These are phyloP conservation scores for Rhynchospora breviuscula DNA, from an alignment of 176 grass and related monocot genomes.

Conservation along the genomic window DNA sequence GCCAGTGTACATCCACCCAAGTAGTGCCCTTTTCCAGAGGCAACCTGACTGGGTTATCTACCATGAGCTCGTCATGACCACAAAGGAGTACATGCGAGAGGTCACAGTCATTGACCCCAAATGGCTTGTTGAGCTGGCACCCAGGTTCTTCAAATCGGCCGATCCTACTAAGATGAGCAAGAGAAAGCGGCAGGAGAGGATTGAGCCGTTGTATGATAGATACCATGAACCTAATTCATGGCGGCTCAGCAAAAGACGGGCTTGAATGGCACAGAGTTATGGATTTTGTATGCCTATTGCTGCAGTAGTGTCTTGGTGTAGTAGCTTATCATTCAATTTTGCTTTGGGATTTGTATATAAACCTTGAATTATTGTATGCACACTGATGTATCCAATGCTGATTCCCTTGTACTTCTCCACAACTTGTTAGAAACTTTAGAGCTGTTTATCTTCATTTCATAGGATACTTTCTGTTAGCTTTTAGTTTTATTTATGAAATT, in stretches of 20 bases:
- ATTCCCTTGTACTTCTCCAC: neutral
- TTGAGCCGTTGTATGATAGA: constrained; percentile 80
- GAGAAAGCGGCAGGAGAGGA: constrained; percentile 61
- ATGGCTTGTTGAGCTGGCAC: constrained; percentile 71
- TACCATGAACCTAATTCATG: constrained; percentile 94
- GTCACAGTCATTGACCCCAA: constrained; percentile 75
- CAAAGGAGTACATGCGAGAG: constrained; percentile 79
- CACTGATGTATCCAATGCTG: neutral
- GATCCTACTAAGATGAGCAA: constrained; percentile 94
- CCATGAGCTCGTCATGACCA: constrained; percentile 87
- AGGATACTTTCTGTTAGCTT: neutral
- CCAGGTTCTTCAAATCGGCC: constrained; percentile 67
- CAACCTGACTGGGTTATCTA: constrained; percentile 95
- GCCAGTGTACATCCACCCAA: constrained; percentile 83
- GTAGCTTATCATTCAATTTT: constrained; percentile 1
- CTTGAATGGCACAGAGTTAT: constrained; percentile 34
- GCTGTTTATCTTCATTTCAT: neutral
- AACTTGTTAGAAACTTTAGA: neutral
- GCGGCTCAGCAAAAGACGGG: constrained; percentile 84
- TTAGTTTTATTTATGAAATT: neutral
- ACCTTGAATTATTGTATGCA: neutral
- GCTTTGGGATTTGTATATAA: neutral
- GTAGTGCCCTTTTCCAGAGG: constrained; percentile 79
- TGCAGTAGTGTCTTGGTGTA: neutral
- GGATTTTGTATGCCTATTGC: neutral